phyloP scores from a whole-genome alignment of 1,284 basidiomycete species.

The Heterobasidion annosum region DNA sequence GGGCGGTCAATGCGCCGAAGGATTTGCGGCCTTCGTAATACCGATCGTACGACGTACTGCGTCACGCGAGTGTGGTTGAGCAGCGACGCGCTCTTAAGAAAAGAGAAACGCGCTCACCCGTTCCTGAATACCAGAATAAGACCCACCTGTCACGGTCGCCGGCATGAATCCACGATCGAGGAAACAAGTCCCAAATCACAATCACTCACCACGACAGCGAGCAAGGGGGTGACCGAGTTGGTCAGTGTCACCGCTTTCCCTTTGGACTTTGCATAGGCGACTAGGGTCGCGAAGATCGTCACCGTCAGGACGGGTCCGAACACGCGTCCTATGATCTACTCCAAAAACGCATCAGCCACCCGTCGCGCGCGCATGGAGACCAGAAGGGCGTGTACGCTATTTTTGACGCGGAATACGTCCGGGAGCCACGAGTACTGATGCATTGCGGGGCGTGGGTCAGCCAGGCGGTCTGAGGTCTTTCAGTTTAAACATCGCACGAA shows the following conservation, averaged over 20 bases:
- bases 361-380: background rate
- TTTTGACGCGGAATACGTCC: conserved; percentile 76
- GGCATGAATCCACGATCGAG: background rate
- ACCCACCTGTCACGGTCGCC: conserved; percentile 39
- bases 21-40: conserved; percentile 83
- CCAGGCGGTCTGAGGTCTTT: background rate
- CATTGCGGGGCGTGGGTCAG: background rate
- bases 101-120: conserved; percentile 14
- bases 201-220: conserved; percentile 79
- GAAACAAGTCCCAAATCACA: conserved; percentile 3
- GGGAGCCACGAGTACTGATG: conserved; percentile 81
- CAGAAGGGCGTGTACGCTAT: conserved; percentile 41
- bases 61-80: background rate
- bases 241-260: conserved; percentile 51
- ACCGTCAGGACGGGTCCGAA: conserved; percentile 78
- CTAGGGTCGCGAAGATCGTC: conserved; percentile 60
- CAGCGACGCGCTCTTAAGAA: background rate
- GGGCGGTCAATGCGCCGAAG: conserved; percentile 57
- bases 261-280: conserved; percentile 47
- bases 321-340: conserved; percentile 56
- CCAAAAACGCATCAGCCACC: background rate
- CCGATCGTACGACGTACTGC: conserved; percentile 71
- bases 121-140: conserved; percentile 66
- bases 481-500: background rate
- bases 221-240: conserved; percentile 73